These are phyloP conservation scores for Aspergillus leporis DNA, from an alignment of 495 filamentous ascomycete species.

Conservation along the genomic window DNA sequence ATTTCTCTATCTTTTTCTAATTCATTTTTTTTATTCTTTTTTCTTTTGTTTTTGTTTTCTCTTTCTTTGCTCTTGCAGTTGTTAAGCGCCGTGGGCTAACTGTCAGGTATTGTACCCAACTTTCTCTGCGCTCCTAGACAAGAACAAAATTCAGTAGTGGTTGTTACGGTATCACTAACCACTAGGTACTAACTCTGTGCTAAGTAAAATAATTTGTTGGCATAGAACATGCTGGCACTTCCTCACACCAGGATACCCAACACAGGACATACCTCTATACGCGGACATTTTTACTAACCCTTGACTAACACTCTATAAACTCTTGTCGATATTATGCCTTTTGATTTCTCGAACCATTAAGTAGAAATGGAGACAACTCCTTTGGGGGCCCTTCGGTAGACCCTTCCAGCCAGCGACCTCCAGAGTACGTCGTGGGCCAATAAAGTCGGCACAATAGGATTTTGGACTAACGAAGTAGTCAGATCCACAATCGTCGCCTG, in stretches of 20 bases:
- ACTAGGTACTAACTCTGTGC: too few species aligned
- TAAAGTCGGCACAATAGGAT: not conserved
- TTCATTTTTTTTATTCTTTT: not conserved
- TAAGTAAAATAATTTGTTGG: too few species aligned
- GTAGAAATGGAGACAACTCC: not conserved
- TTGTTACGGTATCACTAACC: too few species aligned
- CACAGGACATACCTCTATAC: too few species aligned
- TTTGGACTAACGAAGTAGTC: not conserved
- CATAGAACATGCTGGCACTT: too few species aligned
- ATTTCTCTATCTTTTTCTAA: not conserved
- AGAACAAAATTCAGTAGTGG: too few species aligned
- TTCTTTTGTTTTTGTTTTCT: not conserved
- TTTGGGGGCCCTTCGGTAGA: not conserved
- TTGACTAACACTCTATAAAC: too few species aligned
- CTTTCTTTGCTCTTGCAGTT: too few species aligned
- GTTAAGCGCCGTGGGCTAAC: too few species aligned
- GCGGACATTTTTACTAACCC: too few species aligned
- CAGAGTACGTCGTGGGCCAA: not conserved
- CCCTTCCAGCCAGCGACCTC: not conserved
- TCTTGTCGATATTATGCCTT: not conserved
- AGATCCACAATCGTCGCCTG: slow-evolving; percentile 3
- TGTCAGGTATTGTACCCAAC: too few species aligned
- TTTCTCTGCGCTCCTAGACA: not conserved
- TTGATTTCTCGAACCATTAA: not conserved
- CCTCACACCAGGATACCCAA: too few species aligned